Evolutionary conservation across 2,329 filamentous ascomycete species (phyloP).

Genomic region (Sporothrix humicola): DNA sequence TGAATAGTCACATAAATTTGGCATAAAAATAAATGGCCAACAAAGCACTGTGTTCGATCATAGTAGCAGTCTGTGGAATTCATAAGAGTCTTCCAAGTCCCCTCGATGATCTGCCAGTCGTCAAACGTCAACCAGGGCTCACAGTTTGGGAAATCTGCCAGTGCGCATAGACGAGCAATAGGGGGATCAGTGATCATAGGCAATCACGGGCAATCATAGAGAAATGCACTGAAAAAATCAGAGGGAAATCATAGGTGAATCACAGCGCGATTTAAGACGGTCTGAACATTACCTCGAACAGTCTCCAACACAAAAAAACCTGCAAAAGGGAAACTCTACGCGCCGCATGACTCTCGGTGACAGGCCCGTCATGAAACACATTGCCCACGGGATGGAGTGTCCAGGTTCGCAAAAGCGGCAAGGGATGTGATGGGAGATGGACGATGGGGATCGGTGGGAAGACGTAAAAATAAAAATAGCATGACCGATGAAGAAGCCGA

Average conservation of each 20-base stretch:
- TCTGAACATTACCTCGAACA: neutral
- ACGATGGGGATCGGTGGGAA: neutral
- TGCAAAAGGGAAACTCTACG: conserved; percentile 19
- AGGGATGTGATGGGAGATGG: neutral
- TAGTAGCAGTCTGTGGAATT: neutral
- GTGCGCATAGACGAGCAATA: neutral
- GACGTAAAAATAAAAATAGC: neutral
- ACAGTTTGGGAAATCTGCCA: neutral
- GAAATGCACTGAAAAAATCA: neutral
- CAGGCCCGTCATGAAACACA: conserved; percentile 17
- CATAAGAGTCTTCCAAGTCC: neutral
- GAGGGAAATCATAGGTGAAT: neutral
- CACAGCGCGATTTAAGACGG: neutral
- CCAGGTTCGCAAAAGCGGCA: conserved; percentile 8
- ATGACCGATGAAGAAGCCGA: neutral
- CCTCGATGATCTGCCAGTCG: neutral
- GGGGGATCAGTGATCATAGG: neutral
- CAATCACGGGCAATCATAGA: neutral
- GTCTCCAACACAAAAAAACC: neutral
- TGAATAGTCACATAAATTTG: too few relatives aligned
- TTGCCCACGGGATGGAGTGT: neutral
- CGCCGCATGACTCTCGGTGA: conserved; percentile 28
- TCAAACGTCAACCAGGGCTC: conserved; percentile 9
- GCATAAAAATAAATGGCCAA: too few relatives aligned
- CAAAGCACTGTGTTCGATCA: neutral